A percentile compares a stretch with the other conserved stretches of the same genome.
These are phyloP conservation scores for Schwanniomyces pseudopolymorphus DNA, from an alignment of 805 yeast genomes.

Conservation along the genomic window DNA sequence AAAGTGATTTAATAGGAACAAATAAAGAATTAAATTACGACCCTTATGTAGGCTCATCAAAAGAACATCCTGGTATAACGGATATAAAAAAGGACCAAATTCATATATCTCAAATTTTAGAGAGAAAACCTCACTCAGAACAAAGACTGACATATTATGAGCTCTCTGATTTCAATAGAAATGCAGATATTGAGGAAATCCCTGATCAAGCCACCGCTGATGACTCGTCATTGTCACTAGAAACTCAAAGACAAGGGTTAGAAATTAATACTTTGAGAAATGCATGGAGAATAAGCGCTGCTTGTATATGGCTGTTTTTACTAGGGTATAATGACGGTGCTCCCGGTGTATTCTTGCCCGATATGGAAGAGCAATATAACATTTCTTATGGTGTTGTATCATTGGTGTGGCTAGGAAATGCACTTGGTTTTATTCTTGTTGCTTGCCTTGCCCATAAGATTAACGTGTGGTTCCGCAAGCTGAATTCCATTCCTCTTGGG, in stretches of 20 bases:
- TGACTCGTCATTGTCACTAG: neutral
- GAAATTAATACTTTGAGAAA: constrained; percentile 19
- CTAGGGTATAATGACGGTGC: constrained; percentile 26
- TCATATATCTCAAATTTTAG: neutral
- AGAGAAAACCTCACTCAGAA: constrained; percentile 2
- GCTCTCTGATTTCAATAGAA: neutral
- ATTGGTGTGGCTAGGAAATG: constrained; percentile 27
- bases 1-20: neutral
- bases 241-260: neutral
- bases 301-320: constrained; percentile 17
- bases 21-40: neutral
- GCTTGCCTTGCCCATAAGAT: constrained; percentile 24
- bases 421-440: constrained; percentile 24
- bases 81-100: neutral
- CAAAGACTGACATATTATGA: constrained; percentile 1
- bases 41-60: neutral
- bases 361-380: constrained; percentile 21
- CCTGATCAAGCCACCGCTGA: neutral
- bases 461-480: constrained; percentile 20
- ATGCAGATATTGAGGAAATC: neutral
- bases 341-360: constrained; percentile 28
- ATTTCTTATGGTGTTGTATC: constrained; percentile 25
- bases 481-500: constrained; percentile 30
- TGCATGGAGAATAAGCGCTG: constrained; percentile 14
- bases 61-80: neutral